These are phyloP conservation scores for Penicillium sp. DNA, from an alignment of 2,329 filamentous ascomycete genomes.

Conservation along the genomic window DNA sequence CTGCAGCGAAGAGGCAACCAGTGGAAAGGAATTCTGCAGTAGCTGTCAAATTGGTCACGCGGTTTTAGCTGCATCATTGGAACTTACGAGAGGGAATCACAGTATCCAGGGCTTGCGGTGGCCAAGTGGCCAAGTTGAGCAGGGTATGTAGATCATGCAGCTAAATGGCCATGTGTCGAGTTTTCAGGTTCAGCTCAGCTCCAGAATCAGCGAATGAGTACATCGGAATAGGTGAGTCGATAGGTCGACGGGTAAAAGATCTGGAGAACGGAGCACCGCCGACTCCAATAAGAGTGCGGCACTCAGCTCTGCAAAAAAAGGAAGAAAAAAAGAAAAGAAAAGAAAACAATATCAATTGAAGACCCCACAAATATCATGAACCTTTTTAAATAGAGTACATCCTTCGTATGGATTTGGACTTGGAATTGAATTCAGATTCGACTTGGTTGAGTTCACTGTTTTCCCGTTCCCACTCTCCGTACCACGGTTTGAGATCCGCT, in stretches of 20 bases:
- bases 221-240: neutral
- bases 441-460: neutral
- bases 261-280: constrained; percentile 13
- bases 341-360: no score
- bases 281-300: constrained; percentile 12
- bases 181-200: constrained; percentile 17
- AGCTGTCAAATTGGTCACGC: constrained; percentile 6
- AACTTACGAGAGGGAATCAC: constrained; percentile 1
- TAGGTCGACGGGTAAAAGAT: constrained; percentile 5
- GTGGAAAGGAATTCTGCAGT: constrained; percentile 1
- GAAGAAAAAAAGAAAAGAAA: no score
- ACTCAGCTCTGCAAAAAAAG: constrained; percentile 3
- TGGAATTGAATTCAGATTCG: no score
- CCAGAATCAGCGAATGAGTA: constrained; percentile 8
- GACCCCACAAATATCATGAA: neutral
- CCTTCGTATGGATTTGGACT: neutral
- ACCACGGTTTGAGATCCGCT: neutral
- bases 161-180: constrained; percentile 7
- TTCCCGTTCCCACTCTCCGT: neutral
- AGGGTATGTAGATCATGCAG: neutral
- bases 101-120: neutral
- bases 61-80: constrained; percentile 4
- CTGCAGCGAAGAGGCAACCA: neutral
- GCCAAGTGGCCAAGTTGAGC: constrained; percentile 4
- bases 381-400: neutral